Evolutionary conservation across 2,329 filamentous ascomycete species (phyloP).

Genomic region (Chrysoporthe deuterocubensis): DNA sequence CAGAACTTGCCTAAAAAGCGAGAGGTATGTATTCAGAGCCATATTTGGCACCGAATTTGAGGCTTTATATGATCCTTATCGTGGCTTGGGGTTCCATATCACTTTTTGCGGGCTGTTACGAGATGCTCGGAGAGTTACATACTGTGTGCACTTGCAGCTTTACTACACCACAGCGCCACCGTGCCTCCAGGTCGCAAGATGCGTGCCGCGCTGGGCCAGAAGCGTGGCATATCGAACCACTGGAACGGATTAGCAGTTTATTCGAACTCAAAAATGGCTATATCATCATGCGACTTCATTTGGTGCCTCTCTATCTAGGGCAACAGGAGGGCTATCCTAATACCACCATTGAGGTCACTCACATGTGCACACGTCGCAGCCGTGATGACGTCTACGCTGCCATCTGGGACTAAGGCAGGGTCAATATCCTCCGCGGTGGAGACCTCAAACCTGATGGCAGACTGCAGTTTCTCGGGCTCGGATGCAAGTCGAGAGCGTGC

Average conservation of each 20-base stretch:
- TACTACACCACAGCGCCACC: constrained; percentile 54
- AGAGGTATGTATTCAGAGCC: neutral
- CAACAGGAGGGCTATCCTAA: neutral
- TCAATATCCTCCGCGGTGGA: constrained; percentile 50
- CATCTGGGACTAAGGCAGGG: constrained; percentile 37
- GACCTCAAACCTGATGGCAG: constrained; percentile 41
- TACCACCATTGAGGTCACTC: neutral
- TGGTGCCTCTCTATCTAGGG: neutral
- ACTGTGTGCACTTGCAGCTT: constrained; percentile 35
- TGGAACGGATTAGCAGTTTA: neutral
- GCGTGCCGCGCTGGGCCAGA: constrained; percentile 26
- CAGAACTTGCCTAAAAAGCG: neutral
- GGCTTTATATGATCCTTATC: neutral
- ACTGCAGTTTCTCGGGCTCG: constrained; percentile 36
- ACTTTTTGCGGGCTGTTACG: neutral
- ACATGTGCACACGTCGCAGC: constrained; percentile 54
- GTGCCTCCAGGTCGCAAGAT: constrained; percentile 36
- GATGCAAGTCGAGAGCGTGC: constrained; percentile 43
- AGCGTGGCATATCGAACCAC: constrained; percentile 54
- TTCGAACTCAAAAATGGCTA: neutral
- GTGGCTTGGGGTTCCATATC: neutral
- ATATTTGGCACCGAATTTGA: neutral
- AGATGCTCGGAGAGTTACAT: neutral
- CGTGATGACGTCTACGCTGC: constrained; percentile 53
- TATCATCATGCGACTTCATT: too few species aligned